Base-by-base conservation (phyloP, 2,329 filamentous ascomycete genomes). In the Neoarthrinium moseri region DNA sequence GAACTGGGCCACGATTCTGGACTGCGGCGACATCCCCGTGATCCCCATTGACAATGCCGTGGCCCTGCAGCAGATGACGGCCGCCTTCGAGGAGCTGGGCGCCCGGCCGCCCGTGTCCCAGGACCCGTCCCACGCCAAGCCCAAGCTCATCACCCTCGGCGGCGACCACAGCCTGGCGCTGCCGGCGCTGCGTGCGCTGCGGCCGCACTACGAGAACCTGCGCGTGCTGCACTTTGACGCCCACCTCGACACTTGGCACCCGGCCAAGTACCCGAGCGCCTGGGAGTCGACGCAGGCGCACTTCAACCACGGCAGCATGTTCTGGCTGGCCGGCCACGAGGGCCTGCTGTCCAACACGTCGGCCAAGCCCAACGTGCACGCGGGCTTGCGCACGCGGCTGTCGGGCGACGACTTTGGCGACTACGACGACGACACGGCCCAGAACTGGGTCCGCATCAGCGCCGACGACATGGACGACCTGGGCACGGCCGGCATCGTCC, bases 231-330 rank as follows among this genome's bases (percentile, higher is more conserved):
- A 90, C 64, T 90, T 91, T 64, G 87, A 91, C 58, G 83, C 70
- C 17, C 89, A 95, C 63, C 76, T 94, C 2, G 89, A 94, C 62
- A 94, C 89, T 3, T 94, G 89, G 89, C 84, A 92, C 62, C 88
- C 89, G 2, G 79, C 75, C 20, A 86, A 89, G 55, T 95, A 95
- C 66, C 87, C 89, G 0, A 84, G 79, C 13, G 82, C 84, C 45
- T 96, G 91, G 91, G 58, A 61, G 3, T 78, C 77, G 3, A 77
- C 81, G 49, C 87, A 89, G 64, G 78, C 81, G 2, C 80, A 85
- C 55, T 94, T 95, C 71, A 95, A 85, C 60, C 91, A 96, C 66
- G 91, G 91, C 4, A 89, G 82, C 55, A 94, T 95, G 84, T 95
- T 95, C 75, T 92, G 89, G 86, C 79, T 92, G 55, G 91, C 91